Evolutionary conservation across 495 filamentous ascomycete species (phyloP).

Genomic region (Trichoderma gamsii): DNA sequence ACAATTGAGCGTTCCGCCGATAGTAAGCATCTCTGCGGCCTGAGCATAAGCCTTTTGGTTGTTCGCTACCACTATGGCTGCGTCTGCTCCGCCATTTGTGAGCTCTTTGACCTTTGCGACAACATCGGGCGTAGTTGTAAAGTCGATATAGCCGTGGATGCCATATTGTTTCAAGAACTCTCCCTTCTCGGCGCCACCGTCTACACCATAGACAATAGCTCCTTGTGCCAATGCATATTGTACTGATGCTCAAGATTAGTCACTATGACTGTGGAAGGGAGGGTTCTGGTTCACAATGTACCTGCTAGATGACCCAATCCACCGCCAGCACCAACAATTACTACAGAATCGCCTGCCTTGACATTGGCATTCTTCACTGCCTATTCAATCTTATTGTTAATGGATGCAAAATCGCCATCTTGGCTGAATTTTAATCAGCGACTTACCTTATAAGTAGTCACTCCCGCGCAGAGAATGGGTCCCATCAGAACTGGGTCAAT

Average conservation of each 20-base stretch:
- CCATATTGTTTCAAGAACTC: constrained; percentile 39
- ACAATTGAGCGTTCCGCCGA: constrained; percentile 45
- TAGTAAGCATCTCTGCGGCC: constrained; percentile 46
- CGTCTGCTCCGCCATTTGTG: constrained; percentile 34
- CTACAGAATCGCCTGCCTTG: constrained; percentile 39
- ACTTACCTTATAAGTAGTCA: constrained; percentile 28
- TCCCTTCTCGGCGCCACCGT: constrained; percentile 37
- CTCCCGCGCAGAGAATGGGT: constrained; percentile 42
- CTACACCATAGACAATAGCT: constrained; percentile 42
- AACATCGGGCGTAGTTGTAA: constrained; percentile 30
- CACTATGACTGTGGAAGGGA: not conserved
- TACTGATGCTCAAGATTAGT: constrained; percentile 26
- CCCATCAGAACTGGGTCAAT: constrained; percentile 39
- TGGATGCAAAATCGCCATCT: not conserved
- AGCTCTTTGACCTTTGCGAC: constrained; percentile 35
- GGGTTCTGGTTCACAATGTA: constrained; percentile 19
- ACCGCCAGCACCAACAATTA: constrained; percentile 46
- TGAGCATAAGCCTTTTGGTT: constrained; percentile 41
- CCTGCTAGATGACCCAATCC: constrained; percentile 44
- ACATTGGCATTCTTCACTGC: constrained; percentile 39
- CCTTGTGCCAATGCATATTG: constrained; percentile 45
- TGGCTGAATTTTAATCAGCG: not conserved
- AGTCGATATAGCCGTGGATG: constrained; percentile 42
- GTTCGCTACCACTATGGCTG: constrained; percentile 37
- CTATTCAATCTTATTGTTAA: constrained; percentile 15